Percentiles rank a stretch among this genome's conserved stretches.
Evolutionary conservation across 2,329 filamentous ascomycete species (phyloP).

Genomic region (Fusarium globosum): DNA sequence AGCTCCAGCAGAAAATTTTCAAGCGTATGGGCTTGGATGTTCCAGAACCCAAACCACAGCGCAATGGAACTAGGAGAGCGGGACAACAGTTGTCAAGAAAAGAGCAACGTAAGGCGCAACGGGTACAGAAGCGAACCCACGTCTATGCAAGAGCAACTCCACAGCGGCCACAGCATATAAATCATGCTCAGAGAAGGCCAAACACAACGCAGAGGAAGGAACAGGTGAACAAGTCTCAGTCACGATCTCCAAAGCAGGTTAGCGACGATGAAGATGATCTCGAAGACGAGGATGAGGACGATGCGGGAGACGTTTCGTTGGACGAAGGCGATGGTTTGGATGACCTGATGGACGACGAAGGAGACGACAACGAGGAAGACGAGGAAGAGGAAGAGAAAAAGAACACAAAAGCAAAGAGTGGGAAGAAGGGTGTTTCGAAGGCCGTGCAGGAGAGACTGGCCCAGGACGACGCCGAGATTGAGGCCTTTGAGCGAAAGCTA

Average conservation of each 20-base stretch:
- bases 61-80: constrained; percentile 24
- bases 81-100: constrained; percentile 59
- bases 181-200: constrained; percentile 9
- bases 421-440: constrained; percentile 27
- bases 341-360: constrained; percentile 36
- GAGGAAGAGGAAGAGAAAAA: constrained; percentile 40
- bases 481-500: constrained; percentile 85
- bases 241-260: constrained; percentile 5
- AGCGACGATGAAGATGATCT: constrained; percentile 35
- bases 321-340: constrained; percentile 45
- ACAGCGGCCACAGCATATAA: constrained; percentile 11
- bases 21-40: constrained; percentile 51
- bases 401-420: constrained; percentile 47
- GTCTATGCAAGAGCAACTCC: constrained; percentile 41
- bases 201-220: constrained; percentile 1
- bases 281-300: constrained; percentile 9
- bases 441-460: constrained; percentile 67
- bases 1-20: constrained; percentile 53
- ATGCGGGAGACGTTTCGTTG: constrained; percentile 12
- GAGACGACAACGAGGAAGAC: constrained; percentile 26
- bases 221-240: not conserved
- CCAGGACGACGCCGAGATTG: constrained; percentile 89
- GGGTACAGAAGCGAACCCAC: constrained; percentile 68
- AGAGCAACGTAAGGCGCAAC: constrained; percentile 74
- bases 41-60: constrained; percentile 35